Base-by-base conservation (phyloP, 176 grass and related monocot genomes). In the Rhynchospora breviuscula region DNA sequence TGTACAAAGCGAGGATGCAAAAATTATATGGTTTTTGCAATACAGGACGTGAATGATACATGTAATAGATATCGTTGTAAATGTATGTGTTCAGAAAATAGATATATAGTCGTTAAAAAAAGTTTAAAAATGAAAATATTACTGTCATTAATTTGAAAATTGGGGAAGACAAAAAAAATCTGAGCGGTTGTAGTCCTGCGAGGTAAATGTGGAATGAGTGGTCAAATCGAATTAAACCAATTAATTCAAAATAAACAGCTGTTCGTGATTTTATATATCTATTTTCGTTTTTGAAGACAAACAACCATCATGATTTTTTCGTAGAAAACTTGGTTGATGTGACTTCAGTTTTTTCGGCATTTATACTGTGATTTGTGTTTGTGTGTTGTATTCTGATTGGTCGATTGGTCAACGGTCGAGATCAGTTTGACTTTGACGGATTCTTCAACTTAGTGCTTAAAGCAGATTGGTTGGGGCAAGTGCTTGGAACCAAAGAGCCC, bases 401-500 rank as follows among this genome's bases (percentile, higher is more conserved):
- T n/a, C 7, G n/a, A 60, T 6, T n/a, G 8, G 33, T 61, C 26
- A 61, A 60, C 77, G 54, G 54, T 5, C 9, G 8, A 59, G 26
- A 80, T 80, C 8, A 13, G 29, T 61, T 80, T 80, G 77, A 80
- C 77, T 80, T 80, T 53, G 19, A 74, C 52, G 46, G 2, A 52
- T 75, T 75, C 46, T 75, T 25, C 10, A 75, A 25, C 46, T 75
- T 49, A 52, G 70, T 52, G 46, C 46, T 12, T 75, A 75, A 75
- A 25, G 52, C 4, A 13, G 46, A 75, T 75, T 52, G 46, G 47
- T 1, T 19, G n/a, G 49, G 17, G 17, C 10, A 73, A 73, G 69
- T 74, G 70, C 45, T 51, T 52, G 21, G 46, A 51, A 49, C 69
- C 45, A 47, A 21, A 11, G 54, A 18, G 5, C 15, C 15, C 56